phyloP scores from a whole-genome alignment of 2,329 filamentous ascomycete species.

The Coniochaeta pulveracea region DNA sequence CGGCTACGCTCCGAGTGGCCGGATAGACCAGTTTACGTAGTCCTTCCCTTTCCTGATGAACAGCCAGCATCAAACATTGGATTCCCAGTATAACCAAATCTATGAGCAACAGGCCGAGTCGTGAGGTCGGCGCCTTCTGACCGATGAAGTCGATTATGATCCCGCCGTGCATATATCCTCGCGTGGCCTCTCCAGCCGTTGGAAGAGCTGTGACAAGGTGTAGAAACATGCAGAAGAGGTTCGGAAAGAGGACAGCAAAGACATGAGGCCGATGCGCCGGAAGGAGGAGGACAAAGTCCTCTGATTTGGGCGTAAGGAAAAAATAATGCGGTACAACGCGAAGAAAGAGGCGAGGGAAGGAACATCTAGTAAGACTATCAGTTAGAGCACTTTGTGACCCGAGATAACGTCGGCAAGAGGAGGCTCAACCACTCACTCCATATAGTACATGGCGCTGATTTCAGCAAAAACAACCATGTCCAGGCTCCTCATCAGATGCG shows the following conservation, averaged over 20 bases:
- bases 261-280: constrained; percentile 46
- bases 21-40: constrained; percentile 36
- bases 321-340: constrained; percentile 48
- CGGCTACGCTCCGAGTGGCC: constrained; percentile 22
- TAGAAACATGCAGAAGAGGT: constrained; percentile 47
- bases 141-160: constrained; percentile 58
- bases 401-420: too few relatives aligned
- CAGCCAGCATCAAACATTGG: constrained; percentile 53
- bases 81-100: constrained; percentile 44
- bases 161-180: constrained; percentile 57
- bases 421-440: constrained; percentile 43
- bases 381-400: background rate
- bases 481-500: constrained; percentile 46
- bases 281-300: constrained; percentile 41
- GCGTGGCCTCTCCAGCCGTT: constrained; percentile 45
- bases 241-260: constrained; percentile 45
- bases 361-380: constrained; percentile 35
- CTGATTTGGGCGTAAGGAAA: constrained; percentile 52
- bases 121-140: constrained; percentile 49
- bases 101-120: constrained; percentile 39
- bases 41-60: constrained; percentile 48
- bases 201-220: constrained; percentile 46
- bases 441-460: constrained; percentile 55
- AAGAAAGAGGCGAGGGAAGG: constrained; percentile 49
- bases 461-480: constrained; percentile 55